A percentile compares a stretch with the other conserved stretches of the same genome.
Conservation (phyloP, 208 protist genomes). For the Leishmania aethiopica region DNA sequence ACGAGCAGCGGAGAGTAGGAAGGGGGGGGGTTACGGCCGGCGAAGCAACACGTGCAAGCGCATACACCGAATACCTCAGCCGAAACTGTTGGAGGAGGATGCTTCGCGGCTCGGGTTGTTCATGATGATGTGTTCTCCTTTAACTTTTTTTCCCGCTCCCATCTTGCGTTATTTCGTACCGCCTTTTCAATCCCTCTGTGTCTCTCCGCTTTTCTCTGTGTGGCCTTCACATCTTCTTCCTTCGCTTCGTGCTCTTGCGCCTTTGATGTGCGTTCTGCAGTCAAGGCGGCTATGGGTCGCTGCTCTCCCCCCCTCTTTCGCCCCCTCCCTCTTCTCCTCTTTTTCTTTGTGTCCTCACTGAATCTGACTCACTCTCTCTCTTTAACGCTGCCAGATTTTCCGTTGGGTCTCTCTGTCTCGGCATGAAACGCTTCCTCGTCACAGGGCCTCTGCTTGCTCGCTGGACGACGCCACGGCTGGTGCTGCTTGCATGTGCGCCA, state of each 20-base stretch:
- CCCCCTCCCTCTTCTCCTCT: background rate
- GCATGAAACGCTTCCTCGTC: too few species aligned
- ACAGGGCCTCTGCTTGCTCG: too few species aligned
- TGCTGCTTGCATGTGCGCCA: too few species aligned
- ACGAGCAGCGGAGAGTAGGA: background rate
- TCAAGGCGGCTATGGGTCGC: too few species aligned
- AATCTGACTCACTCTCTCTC: background rate
- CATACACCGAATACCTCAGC: background rate
- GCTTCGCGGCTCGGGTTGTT: background rate
- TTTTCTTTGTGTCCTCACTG: background rate
- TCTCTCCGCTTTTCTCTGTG: too few species aligned
- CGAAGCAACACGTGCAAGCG: background rate
- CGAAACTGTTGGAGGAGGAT: background rate
- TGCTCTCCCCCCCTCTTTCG: background rate
- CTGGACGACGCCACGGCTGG: too few species aligned
- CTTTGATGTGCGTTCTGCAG: too few species aligned
- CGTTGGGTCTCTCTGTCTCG: background rate
- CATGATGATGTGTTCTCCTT: background rate
- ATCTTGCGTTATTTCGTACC: background rate
- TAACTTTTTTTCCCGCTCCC: background rate
- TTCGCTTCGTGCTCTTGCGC: background rate
- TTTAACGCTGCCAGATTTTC: too few species aligned
- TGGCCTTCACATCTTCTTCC: too few species aligned
- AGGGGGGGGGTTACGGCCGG: too few species aligned
- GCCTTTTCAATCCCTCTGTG: too few species aligned